phyloP scores from a whole-genome alignment of 2,329 filamentous ascomycete genomes.

The Onygena corvina region DNA sequence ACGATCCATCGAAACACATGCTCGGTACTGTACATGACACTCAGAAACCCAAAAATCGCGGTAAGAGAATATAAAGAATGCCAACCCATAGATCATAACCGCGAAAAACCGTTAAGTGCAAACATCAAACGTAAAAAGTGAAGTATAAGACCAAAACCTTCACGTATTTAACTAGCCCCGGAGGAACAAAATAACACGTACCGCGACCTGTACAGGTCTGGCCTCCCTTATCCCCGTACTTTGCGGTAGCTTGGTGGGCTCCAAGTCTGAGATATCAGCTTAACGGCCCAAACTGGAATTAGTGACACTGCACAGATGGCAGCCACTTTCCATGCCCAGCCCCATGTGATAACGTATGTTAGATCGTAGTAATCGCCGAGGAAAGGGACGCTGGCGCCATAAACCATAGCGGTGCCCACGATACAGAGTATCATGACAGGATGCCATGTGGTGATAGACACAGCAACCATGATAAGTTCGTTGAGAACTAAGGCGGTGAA shows the following conservation, averaged over 20 bases:
- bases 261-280: conserved; percentile 71
- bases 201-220: neutral
- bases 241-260: conserved; percentile 92
- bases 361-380: conserved; percentile 84
- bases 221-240: conserved; percentile 41
- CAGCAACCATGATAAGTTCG: conserved; percentile 92
- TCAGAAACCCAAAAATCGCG: neutral
- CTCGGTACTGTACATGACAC: conserved; percentile 1
- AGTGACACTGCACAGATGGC: conserved; percentile 71
- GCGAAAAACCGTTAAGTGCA: neutral
- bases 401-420: conserved; percentile 69
- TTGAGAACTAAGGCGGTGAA: conserved; percentile 90
- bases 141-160: too few species aligned
- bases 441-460: conserved; percentile 95
- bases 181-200: neutral
- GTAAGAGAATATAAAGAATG: neutral
- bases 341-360: conserved; percentile 61
- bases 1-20: neutral
- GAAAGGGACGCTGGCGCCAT: conserved; percentile 71
- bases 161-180: too few species aligned
- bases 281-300: conserved; percentile 75
- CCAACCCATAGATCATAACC: neutral
- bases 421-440: conserved; percentile 78
- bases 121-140: neutral
- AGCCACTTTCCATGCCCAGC: conserved; percentile 76